Conservation (phyloP, 352 stramenopile species). For the Hyaloperonospora arabidopsidis region DNA sequence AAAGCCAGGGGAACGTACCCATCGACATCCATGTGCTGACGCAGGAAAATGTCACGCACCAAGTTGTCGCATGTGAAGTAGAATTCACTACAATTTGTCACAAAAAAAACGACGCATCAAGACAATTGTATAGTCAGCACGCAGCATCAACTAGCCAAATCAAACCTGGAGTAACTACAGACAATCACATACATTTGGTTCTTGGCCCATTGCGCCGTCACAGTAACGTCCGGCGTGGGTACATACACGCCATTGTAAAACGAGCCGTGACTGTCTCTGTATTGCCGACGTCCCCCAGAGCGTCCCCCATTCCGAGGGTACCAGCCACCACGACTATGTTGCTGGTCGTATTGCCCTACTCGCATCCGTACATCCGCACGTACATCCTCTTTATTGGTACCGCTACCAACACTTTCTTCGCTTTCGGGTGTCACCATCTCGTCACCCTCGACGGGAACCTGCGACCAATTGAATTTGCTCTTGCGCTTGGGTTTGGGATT, state of each 20-base stretch:
- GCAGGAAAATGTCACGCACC: slow-evolving; percentile 77
- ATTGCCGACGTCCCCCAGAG: slow-evolving; percentile 32
- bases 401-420: neutral
- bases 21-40: slow-evolving; percentile 83
- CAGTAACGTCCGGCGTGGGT: slow-evolving; percentile 51
- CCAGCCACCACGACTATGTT: slow-evolving; percentile 22
- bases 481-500: slow-evolving; percentile 40
- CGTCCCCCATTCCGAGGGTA: slow-evolving; percentile 21
- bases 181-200: slow-evolving; percentile 64
- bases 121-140: neutral
- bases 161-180: neutral
- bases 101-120: neutral
- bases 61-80: slow-evolving; percentile 82
- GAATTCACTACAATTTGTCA: slow-evolving; percentile 57
- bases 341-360: slow-evolving; percentile 7
- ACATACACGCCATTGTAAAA: slow-evolving; percentile 81
- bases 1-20: slow-evolving; percentile 86
- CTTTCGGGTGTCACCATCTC: slow-evolving; percentile 10
- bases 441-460: slow-evolving; percentile 48
- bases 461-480: slow-evolving; percentile 69
- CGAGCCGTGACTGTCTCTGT: slow-evolving; percentile 47
- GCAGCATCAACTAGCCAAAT: neutral
- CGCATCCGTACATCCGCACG: slow-evolving; percentile 6
- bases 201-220: slow-evolving; percentile 77
- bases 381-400: slow-evolving; percentile 1